phyloP scores from a whole-genome alignment of 495 filamentous ascomycete species.

The Cryomyces antarcticus region DNA sequence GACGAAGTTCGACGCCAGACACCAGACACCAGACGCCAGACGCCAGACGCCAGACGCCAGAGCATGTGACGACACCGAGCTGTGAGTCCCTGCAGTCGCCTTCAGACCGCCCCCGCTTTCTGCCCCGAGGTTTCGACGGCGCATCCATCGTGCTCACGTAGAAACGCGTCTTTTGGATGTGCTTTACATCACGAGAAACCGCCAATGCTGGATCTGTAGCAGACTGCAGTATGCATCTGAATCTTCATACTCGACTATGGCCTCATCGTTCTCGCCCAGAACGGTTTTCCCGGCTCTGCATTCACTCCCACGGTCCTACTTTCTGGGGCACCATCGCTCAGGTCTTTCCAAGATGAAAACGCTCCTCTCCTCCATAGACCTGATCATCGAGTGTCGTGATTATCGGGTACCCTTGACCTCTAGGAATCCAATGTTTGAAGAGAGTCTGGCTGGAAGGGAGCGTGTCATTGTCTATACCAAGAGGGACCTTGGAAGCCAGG shows the following conservation, averaged over 20 bases:
- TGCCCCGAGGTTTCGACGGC: no score
- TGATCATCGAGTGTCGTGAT: conserved; percentile 90
- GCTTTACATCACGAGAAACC: not conserved
- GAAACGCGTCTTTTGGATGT: no score
- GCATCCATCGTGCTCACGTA: no score
- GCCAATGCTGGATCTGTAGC: not conserved
- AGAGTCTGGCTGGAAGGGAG: conserved; percentile 41
- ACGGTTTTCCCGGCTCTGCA: conserved; percentile 42
- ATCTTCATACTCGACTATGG: conserved; percentile 3
- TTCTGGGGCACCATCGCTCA: conserved; percentile 79
- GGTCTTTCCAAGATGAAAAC: conserved; percentile 75
- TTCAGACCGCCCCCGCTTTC: no score
- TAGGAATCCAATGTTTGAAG: conserved; percentile 80
- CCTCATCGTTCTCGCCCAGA: conserved; percentile 48
- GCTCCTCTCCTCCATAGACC: conserved; percentile 58
- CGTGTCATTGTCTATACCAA: conserved; percentile 87
- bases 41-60: no score
- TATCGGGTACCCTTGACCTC: conserved; percentile 75
- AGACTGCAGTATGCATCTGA: not conserved
- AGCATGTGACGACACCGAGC: no score
- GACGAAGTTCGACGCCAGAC: no score
- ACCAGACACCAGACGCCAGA: no score
- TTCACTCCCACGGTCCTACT: conserved; percentile 75
- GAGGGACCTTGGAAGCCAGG: conserved; percentile 43
- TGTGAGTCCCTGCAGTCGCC: no score